These are phyloP conservation scores for Chlorophyllum brunneum DNA, from an alignment of 768 basidiomycete species.

Conservation along the genomic window DNA sequence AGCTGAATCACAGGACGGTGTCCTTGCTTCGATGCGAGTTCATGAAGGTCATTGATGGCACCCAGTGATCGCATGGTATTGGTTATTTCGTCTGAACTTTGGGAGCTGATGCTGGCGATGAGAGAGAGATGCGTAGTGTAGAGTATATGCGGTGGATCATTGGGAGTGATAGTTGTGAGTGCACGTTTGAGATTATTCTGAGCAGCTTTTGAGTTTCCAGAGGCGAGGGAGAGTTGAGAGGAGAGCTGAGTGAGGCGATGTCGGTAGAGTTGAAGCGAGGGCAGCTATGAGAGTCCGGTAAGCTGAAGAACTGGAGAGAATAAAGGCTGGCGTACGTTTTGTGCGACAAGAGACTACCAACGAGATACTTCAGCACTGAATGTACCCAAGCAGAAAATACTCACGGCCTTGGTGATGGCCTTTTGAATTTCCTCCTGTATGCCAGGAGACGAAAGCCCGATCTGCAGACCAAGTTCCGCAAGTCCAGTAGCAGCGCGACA, in stretches of 20 bases:
- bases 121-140: slow-evolving; percentile 56
- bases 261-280: slow-evolving; percentile 57
- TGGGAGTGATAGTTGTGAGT: slow-evolving; percentile 36
- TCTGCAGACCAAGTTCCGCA: slow-evolving; percentile 63
- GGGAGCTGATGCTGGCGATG: slow-evolving; percentile 34
- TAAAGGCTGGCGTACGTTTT: slow-evolving; percentile 59
- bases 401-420: slow-evolving; percentile 66
- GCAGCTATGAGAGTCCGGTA: slow-evolving; percentile 41
- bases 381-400: slow-evolving; percentile 22
- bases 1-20: slow-evolving; percentile 31
- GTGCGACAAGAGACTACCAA: slow-evolving; percentile 47
- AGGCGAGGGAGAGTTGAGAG: slow-evolving; percentile 52
- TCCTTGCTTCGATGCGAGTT: slow-evolving; percentile 24
- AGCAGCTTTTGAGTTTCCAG: slow-evolving; percentile 52
- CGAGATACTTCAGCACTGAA: not conserved
- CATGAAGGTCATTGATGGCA: slow-evolving; percentile 31
- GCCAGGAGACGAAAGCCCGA: slow-evolving; percentile 46
- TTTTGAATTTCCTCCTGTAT: slow-evolving; percentile 62
- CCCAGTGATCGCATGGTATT: slow-evolving; percentile 24
- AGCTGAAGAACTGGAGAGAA: not conserved
- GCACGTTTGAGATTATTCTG: slow-evolving; percentile 56
- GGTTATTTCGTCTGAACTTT: slow-evolving; percentile 13
- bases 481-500: slow-evolving; percentile 69
- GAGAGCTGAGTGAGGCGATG: slow-evolving; percentile 60
- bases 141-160: slow-evolving; percentile 48